Conservation (phyloP, 331 rosid species). For the Quercus phellos region DNA sequence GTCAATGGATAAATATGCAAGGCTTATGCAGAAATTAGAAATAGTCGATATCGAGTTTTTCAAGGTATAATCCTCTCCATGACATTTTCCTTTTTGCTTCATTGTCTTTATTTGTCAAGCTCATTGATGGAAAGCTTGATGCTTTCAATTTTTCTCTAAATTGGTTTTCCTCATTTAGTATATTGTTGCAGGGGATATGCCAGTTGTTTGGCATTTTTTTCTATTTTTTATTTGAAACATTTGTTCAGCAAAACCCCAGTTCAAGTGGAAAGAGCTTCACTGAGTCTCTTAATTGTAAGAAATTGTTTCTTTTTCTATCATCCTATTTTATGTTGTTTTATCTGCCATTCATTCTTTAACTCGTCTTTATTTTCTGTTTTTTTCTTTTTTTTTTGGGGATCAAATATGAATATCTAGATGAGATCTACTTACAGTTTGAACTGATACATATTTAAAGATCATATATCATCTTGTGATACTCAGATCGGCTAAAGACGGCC, state of each 20-base stretch:
- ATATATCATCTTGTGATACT: constrained; percentile 31
- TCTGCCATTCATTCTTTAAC: neutral
- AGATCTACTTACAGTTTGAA: constrained; percentile 7
- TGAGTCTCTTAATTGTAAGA: constrained; percentile 66
- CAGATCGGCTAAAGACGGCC: constrained; percentile 85
- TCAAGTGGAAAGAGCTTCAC: constrained; percentile 65
- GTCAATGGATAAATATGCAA: constrained; percentile 96
- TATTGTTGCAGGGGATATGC: constrained; percentile 90
- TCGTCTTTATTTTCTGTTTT: neutral
- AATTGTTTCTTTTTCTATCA: constrained; percentile 17
- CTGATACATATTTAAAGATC: constrained; percentile 18
- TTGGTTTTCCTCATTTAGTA: constrained; percentile 55
- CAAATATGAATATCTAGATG: neutral
- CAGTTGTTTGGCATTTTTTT: constrained; percentile 83
- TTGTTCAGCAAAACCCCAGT: constrained; percentile 65
- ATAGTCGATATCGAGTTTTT: constrained; percentile 81
- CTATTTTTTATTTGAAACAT: constrained; percentile 70
- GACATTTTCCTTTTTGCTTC: neutral
- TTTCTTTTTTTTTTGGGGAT: neutral
- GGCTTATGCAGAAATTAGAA: constrained; percentile 93
- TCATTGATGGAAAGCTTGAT: constrained; percentile 15
- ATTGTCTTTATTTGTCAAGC: constrained; percentile 3
- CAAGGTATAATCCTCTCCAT: constrained; percentile 51
- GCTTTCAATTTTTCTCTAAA: constrained; percentile 24
- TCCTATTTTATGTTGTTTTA: neutral